Evolutionary conservation across 148 eudicot genomes (phyloP).

Genomic region (Fagopyrum homotropicum): DNA sequence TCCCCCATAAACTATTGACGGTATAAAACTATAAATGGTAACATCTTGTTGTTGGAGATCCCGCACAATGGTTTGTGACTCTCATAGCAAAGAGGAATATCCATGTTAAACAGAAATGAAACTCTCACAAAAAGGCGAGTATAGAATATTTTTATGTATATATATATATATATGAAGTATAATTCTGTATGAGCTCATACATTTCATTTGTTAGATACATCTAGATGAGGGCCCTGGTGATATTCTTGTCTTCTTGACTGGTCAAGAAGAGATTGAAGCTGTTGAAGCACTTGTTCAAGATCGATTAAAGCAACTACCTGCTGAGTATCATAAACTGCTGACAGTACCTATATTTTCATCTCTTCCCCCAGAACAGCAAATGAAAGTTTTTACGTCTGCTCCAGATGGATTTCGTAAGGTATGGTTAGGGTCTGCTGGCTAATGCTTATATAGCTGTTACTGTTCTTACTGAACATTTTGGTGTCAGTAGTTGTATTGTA

Average conservation of each 20-base stretch:
- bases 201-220: slow-evolving; percentile 52
- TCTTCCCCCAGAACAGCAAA: slow-evolving; percentile 94
- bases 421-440: slow-evolving; percentile 41
- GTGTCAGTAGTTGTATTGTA: not conserved
- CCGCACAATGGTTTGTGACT: not conserved
- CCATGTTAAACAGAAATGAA: not conserved
- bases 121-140: not conserved
- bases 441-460: not conserved
- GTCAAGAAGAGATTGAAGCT: slow-evolving; percentile 98
- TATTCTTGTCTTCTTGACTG: slow-evolving; percentile 93
- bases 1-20: no score
- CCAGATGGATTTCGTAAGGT: slow-evolving; percentile 86
- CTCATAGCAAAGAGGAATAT: not conserved
- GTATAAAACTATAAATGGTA: not conserved
- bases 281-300: slow-evolving; percentile 75
- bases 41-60: not conserved
- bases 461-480: not conserved
- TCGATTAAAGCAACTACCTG: slow-evolving; percentile 55
- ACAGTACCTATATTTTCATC: slow-evolving; percentile 67
- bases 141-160: not conserved
- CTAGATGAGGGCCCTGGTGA: slow-evolving; percentile 84
- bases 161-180: not conserved
- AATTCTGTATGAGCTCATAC: not conserved
- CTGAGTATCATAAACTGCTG: slow-evolving; percentile 44
- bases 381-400: slow-evolving; percentile 77